Conservation (phyloP, 1,284 basidiomycete species). For the Leccinum brunneo-olivaceum region DNA sequence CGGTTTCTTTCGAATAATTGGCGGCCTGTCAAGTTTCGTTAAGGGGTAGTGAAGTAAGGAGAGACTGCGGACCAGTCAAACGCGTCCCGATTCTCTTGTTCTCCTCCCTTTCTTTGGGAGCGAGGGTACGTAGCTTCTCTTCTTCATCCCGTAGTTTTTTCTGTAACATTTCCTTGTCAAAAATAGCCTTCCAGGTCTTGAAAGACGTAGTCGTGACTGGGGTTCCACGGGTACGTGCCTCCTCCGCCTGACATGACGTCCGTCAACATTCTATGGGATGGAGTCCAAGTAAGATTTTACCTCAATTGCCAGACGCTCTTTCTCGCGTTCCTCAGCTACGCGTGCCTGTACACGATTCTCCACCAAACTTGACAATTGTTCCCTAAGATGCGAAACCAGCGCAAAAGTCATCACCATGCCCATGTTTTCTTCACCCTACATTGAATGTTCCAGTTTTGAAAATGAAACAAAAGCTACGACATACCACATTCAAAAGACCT, state of each 20-base stretch:
- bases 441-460: conserved; percentile 4
- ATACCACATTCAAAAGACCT: conserved; percentile 60
- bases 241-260: conserved; percentile 63
- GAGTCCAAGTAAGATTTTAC: conserved; percentile 34
- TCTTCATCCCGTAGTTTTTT: conserved; percentile 72
- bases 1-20: conserved; percentile 83
- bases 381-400: conserved; percentile 81
- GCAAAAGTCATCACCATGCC: conserved; percentile 99
- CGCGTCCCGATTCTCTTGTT: conserved; percentile 62
- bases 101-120: conserved; percentile 87
- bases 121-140: conserved; percentile 70
- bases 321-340: conserved; percentile 62
- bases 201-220: conserved; percentile 83
- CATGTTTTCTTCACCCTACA: conserved; percentile 81
- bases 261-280: conserved; percentile 3
- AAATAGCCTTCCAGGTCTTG: conserved; percentile 73
- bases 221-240: conserved; percentile 83
- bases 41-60: conserved; percentile 7
- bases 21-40: conserved; percentile 50
- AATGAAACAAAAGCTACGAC: conserved; percentile 23
- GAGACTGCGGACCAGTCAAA: conserved; percentile 53
- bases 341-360: conserved; percentile 51
- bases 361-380: conserved; percentile 66
- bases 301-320: conserved; percentile 69
- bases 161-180: conserved; percentile 60